Conservation (phyloP, 192 early-diverging fungal species). For the Coemansia sp. region DNA sequence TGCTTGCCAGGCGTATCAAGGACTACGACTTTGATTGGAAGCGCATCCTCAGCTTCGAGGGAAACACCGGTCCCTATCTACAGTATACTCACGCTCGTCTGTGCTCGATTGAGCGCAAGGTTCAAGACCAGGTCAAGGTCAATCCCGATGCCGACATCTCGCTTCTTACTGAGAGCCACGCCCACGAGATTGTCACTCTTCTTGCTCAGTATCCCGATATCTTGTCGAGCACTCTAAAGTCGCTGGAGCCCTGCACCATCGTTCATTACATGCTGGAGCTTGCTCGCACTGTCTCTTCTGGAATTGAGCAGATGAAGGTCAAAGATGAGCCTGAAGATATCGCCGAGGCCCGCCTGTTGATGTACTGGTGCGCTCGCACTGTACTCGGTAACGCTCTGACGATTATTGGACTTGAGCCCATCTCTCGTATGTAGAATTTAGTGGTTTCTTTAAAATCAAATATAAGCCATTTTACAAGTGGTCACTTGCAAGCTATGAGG, state of each 20-base stretch:
- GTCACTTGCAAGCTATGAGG: no score
- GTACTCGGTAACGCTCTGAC: slow-evolving; percentile 85
- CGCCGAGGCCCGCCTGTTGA: slow-evolving; percentile 83
- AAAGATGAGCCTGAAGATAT: slow-evolving; percentile 66
- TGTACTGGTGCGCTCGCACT: slow-evolving; percentile 81
- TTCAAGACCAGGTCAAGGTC: slow-evolving; percentile 51
- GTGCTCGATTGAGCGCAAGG: slow-evolving; percentile 90
- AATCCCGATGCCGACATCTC: slow-evolving; percentile 66
- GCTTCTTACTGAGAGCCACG: slow-evolving; percentile 68
- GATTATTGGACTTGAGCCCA: slow-evolving; percentile 76
- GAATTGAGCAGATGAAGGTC: slow-evolving; percentile 77
- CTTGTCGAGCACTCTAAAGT: slow-evolving; percentile 61
- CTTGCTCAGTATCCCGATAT: slow-evolving; percentile 86
- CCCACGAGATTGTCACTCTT: slow-evolving; percentile 69
- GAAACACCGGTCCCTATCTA: slow-evolving; percentile 98
- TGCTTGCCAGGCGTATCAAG: slow-evolving; percentile 84
- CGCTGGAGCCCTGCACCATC: slow-evolving; percentile 82
- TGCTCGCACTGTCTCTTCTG: slow-evolving; percentile 75
- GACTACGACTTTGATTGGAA: slow-evolving; percentile 93
- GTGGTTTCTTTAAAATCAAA: neutral
- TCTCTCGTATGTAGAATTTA: slow-evolving; percentile 83
- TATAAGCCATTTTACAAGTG: no score
- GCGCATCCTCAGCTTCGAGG: slow-evolving; percentile 93
- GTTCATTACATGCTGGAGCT: slow-evolving; percentile 85
- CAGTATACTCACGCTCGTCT: slow-evolving; percentile 98